phyloP scores from a whole-genome alignment of 768 basidiomycete genomes.

The Termitomyces sp. region DNA sequence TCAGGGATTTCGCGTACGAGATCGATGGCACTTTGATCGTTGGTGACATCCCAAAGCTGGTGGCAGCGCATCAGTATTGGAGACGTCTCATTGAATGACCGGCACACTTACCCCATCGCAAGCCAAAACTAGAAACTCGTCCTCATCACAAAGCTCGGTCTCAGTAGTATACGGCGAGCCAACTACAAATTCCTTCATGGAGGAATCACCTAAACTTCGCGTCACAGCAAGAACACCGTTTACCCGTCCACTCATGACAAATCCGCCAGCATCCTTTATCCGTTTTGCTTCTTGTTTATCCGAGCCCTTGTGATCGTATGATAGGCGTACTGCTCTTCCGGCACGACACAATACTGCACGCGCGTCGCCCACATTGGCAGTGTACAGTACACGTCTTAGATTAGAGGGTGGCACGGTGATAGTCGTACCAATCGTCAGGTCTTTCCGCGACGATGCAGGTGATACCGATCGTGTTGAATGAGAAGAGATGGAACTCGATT shows the following conservation, averaged over 20 bases:
- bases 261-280: constrained; percentile 96
- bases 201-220: constrained; percentile 89
- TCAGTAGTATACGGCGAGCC: constrained; percentile 99
- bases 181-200: constrained; percentile 99
- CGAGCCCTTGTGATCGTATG: constrained; percentile 98
- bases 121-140: constrained; percentile 92
- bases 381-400: constrained; percentile 78
- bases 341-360: constrained; percentile 87
- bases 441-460: constrained; percentile 23
- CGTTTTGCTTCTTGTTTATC: constrained; percentile 97
- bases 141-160: constrained; percentile 82
- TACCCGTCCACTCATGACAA: constrained; percentile 97
- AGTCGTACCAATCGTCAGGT: constrained; percentile 21
- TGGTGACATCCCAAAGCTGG: constrained; percentile 94
- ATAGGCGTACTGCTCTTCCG: constrained; percentile 87
- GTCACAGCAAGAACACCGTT: constrained; percentile 98
- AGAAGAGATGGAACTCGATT: constrained; percentile 24
- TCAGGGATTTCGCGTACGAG: constrained; percentile 67
- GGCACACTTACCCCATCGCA: constrained; percentile 84
- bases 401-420: constrained; percentile 40
- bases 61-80: constrained; percentile 8
- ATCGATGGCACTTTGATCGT: constrained; percentile 87
- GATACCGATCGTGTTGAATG: constrained; percentile 29
- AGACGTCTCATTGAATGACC: not conserved
- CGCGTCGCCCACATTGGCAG: constrained; percentile 96